phyloP scores from a whole-genome alignment of 2,329 filamentous ascomycete species.

The Curvularia sp. region DNA sequence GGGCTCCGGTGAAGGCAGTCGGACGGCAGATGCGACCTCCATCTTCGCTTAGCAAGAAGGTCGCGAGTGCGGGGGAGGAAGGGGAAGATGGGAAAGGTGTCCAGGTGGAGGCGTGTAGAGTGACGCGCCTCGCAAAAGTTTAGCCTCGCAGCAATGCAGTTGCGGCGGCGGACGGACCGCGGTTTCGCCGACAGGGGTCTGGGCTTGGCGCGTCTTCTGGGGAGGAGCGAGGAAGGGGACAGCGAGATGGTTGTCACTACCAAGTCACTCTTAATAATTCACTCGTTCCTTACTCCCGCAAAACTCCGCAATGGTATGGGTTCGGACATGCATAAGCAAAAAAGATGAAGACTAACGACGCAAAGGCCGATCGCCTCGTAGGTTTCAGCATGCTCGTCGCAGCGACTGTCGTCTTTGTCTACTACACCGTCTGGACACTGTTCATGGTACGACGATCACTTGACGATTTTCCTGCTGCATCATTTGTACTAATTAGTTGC shows the following conservation, averaged over 20 bases:
- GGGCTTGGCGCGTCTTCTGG: slow-evolving; percentile 19
- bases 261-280: slow-evolving; percentile 20
- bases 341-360: slow-evolving; percentile 12
- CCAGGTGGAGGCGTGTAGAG: slow-evolving; percentile 9
- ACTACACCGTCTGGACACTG: slow-evolving; percentile 98
- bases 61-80: slow-evolving; percentile 1
- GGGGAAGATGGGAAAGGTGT: slow-evolving; percentile 7
- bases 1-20: slow-evolving; percentile 64
- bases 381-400: slow-evolving; percentile 78
- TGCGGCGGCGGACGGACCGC: slow-evolving; percentile 29
- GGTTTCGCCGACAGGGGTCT: slow-evolving; percentile 28
- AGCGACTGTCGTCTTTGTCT: slow-evolving; percentile 77
- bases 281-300: slow-evolving; percentile 24
- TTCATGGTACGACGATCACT: slow-evolving; percentile 77
- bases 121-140: slow-evolving; percentile 37
- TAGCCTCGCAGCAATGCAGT: slow-evolving; percentile 20
- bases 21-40: slow-evolving; percentile 59
- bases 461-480: not conserved
- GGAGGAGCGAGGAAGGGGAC: slow-evolving; percentile 20
- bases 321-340: not conserved
- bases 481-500: slow-evolving; percentile 1
- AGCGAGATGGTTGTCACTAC: slow-evolving; percentile 28
- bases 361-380: slow-evolving; percentile 86
- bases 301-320: slow-evolving; percentile 41
- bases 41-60: slow-evolving; percentile 27